These are phyloP conservation scores for Escallonia herrerae DNA, from an alignment of 129 eudicot species.

Conservation along the genomic window DNA sequence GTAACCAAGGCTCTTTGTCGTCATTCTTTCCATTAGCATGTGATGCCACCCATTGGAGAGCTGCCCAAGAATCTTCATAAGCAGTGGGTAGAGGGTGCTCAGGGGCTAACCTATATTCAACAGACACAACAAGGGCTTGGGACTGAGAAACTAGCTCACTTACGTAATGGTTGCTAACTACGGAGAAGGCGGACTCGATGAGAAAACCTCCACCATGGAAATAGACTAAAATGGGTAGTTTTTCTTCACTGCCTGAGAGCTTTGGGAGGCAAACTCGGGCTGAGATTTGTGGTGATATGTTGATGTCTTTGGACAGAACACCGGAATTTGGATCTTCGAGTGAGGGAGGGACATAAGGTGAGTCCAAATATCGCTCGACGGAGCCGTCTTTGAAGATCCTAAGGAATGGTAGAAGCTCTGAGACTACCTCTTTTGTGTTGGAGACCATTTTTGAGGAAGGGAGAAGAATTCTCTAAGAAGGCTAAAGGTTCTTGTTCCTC, in stretches of 20 bases:
- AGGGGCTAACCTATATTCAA: slow-evolving; percentile 47
- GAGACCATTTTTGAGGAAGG: neutral
- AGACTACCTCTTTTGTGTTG: neutral
- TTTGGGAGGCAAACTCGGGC: slow-evolving; percentile 27
- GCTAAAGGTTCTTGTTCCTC: no score
- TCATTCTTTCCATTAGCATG: neutral
- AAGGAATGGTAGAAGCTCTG: slow-evolving; percentile 8
- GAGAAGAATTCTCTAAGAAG: neutral
- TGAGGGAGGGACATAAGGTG: neutral
- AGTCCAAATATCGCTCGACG: no score
- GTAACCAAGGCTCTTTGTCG: slow-evolving; percentile 29
- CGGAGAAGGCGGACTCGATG: slow-evolving; percentile 44
- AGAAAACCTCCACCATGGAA: slow-evolving; percentile 58
- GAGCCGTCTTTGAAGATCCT: slow-evolving; percentile 8
- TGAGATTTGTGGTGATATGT: slow-evolving; percentile 19
- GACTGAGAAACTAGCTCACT: slow-evolving; percentile 27
- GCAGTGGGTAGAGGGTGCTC: slow-evolving; percentile 44
- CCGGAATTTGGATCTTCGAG: neutral
- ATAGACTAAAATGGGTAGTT: slow-evolving; percentile 48
- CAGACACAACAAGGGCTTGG: slow-evolving; percentile 34
- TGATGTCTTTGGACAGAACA: slow-evolving; percentile 8
- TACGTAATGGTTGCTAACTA: slow-evolving; percentile 18
- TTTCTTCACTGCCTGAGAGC: slow-evolving; percentile 4
- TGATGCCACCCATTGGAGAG: slow-evolving; percentile 39
- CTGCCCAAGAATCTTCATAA: slow-evolving; percentile 45